phyloP scores from a whole-genome alignment of 2,329 filamentous ascomycete species.

The Fusarium virguliforme region DNA sequence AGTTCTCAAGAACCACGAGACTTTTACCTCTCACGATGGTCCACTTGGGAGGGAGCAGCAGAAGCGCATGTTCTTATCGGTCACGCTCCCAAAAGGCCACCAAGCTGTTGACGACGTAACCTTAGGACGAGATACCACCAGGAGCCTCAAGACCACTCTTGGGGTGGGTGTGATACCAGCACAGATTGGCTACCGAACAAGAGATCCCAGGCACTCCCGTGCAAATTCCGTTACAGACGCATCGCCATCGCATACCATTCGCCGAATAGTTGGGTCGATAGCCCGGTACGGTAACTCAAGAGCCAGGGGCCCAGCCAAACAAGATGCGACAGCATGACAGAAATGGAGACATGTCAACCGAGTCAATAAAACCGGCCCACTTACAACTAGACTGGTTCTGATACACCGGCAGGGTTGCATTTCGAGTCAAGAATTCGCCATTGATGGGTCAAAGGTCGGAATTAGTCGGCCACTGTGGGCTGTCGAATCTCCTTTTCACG shows the following conservation, averaged over 20 bases:
- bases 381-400: neutral
- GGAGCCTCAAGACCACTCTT: no score
- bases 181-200: neutral
- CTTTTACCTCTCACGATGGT: no score
- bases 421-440: constrained; percentile 6
- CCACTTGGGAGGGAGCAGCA: no score
- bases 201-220: neutral
- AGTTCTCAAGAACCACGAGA: no score
- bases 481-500: constrained; percentile 1
- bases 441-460: constrained; percentile 4
- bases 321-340: neutral
- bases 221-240: neutral
- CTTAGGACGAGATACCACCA: no score
- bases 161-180: neutral
- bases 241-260: neutral
- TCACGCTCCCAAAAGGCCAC: no score
- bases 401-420: neutral
- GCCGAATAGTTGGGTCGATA: neutral
- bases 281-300: neutral
- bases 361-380: neutral
- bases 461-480: neutral
- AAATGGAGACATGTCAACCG: neutral
- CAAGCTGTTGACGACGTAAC: no score
- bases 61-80: no score
- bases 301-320: neutral